These are phyloP conservation scores for Colletotrichum karsti DNA, from an alignment of 2,329 filamentous ascomycete genomes.

Conservation along the genomic window DNA sequence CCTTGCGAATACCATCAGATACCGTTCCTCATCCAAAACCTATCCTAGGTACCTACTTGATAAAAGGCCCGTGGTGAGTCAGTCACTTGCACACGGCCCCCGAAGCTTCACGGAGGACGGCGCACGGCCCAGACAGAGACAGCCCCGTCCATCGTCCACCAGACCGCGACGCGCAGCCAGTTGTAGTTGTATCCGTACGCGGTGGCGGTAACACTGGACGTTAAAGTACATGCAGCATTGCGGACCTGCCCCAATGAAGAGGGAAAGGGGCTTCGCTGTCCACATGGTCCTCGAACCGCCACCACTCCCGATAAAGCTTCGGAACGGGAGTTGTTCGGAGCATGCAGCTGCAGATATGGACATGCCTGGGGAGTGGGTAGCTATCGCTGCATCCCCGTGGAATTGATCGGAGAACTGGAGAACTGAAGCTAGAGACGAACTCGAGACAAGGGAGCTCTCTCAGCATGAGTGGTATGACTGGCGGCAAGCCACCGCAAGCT, in stretches of 20 bases:
- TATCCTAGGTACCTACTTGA: no score
- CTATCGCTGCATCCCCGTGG: neutral
- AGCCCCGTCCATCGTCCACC: no score
- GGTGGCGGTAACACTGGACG: neutral
- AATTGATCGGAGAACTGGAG: neutral
- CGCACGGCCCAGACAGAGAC: neutral
- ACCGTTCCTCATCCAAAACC: no score
- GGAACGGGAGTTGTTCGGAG: neutral
- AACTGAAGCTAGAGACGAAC: neutral
- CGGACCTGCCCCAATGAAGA: neutral
- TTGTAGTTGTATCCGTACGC: no score
- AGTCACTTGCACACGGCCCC: neutral
- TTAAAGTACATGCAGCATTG: neutral
- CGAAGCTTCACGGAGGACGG: neutral
- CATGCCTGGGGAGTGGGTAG: neutral
- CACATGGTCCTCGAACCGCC: neutral
- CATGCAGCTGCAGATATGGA: neutral
- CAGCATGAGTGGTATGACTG: neutral
- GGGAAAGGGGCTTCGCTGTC: neutral
- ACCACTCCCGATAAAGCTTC: neutral
- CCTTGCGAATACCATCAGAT: no score
- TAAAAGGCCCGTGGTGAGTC: neutral
- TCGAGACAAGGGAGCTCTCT: neutral
- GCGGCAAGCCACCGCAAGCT: neutral
- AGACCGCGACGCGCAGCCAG: neutral